Base-by-base conservation (phyloP, 495 filamentous ascomycete species). In the Cercophora scortea region DNA sequence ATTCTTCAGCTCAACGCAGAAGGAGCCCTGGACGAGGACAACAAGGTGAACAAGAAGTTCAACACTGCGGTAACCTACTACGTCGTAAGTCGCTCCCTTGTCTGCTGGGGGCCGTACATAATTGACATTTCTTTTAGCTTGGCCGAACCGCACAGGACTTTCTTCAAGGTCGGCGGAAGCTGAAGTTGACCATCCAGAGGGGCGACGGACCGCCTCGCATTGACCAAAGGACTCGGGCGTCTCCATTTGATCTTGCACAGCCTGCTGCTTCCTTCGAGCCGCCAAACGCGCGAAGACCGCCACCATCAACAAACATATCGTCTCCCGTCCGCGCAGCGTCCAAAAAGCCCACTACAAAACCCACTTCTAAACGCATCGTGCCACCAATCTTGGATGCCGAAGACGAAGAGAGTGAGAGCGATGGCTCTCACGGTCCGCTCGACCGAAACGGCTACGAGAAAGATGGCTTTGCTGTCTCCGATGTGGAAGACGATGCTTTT, bases 281-380 rank as follows among this genome's bases (percentile, higher is more conserved):
- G 12, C 90, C 88, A 2, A 83, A 87, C 3, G 10, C 65, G 73
- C 36, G 64, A 74, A 39, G 47, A 35, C 47, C 52, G 35, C 66
- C 66, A 60, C 84, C 85, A 47, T 94, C 92, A 6, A 95, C 92
- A 0, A 87, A 89, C 50, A 78, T 96, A 9, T 90, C 93, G 3
- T 95, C 93, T 10, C 92, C 93, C 6, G 65, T 89, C 4, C 76
- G 58, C 38, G 58, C 63, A 19, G 55, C 60, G 32, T 49, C 66
- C 7, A 66, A 60, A 39, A 71, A 63, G 45, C 59, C 58, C 15
- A 75, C 84, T 62, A 73, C 72, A 39, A 71, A 63, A 45, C 59
- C 58, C 15, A 75, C 84, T 62, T 73, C 72, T 38, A 79, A 77
- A 54, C 73, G 78, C 6, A 16, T 49, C 15, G 15, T 54, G 49